Base-by-base conservation (phyloP, 2,329 filamentous ascomycete genomes). In the Phyllosticta citribraziliensis region DNA sequence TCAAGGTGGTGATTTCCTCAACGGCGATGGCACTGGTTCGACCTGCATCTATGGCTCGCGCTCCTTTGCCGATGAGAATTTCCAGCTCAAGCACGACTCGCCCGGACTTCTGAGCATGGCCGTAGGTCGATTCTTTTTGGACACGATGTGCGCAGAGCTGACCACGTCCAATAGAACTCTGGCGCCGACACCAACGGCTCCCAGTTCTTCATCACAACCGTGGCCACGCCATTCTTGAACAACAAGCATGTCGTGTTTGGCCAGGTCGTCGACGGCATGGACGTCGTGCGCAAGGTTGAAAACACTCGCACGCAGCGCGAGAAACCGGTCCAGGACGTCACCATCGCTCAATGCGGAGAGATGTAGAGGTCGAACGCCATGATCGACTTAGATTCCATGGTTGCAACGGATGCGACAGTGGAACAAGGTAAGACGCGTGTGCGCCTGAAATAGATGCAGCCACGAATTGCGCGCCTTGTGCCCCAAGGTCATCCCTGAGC, bases 161-260 rank as follows among this genome's bases (percentile, higher is more conserved):
- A 61, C 58, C 33, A 25, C 14, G 50, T 33, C 35, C 17, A n/a
- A 24, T 50, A 94, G 88, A 97, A 97, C 73, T 88, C 89, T 27
- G 93, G 93, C 0, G 88, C 89, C 59, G 88, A 97, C 75, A 93
- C 89, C 66, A 97, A 97, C 74, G 94, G 94, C 47, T 91, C 86
- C 63, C 94, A 97, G 72, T 99, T 99, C 80, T 99, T 99, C 81
- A 93, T 97, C 78, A 97, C 92, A 2, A 94, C 89, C 0, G 88
- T 88, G 1, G 81, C 88, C 5, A 94, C 93, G 0, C 90, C 91
- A 1, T 95, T 95, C 71, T 79, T 99, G 25, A 88, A 97, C 75
- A 84, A 83, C 70, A 97, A 97, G 77, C 94, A 99, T 73, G 91
- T 96, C 61, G 92, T 97, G 19, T 97, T 97, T 69, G 94, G 94